Evolutionary conservation across 1,139 yeast species (phyloP).

Genomic region (Eremothecium sinecaudum): DNA sequence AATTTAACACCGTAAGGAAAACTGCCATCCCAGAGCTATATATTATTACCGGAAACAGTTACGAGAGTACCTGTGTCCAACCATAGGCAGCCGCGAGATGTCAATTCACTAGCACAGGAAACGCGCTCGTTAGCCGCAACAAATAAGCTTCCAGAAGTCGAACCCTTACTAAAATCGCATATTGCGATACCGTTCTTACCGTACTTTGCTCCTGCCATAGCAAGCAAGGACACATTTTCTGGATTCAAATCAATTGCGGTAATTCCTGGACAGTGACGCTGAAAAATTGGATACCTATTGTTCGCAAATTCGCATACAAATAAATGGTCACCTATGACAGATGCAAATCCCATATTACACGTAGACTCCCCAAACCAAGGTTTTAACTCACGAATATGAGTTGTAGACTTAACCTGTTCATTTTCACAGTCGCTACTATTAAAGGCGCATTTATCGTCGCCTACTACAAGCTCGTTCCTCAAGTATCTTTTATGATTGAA

Average conservation of each 20-base stretch:
- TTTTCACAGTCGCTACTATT: not conserved
- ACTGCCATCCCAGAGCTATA: slow-evolving; percentile 25
- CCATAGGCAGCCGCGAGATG: slow-evolving; percentile 20
- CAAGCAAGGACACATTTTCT: slow-evolving; percentile 15
- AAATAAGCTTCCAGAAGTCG: slow-evolving; percentile 12
- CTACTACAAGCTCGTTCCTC: slow-evolving; percentile 10
- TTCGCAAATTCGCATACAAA: slow-evolving; percentile 21
- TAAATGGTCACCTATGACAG: slow-evolving; percentile 24
- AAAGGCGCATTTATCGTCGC: slow-evolving; percentile 2
- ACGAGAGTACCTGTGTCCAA: slow-evolving; percentile 19
- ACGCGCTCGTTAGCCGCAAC: slow-evolving; percentile 11
- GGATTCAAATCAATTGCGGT: slow-evolving; percentile 18
- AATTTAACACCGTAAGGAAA: slow-evolving; percentile 15
- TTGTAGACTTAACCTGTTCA: not conserved
- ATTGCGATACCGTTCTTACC: slow-evolving; percentile 22
- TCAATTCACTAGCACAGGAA: not conserved
- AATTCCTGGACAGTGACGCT: slow-evolving; percentile 20
- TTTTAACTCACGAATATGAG: slow-evolving; percentile 20
- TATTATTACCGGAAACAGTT: slow-evolving; percentile 16
- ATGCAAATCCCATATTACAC: slow-evolving; percentile 17
- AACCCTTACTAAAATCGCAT: slow-evolving; percentile 18
- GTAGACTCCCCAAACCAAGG: slow-evolving; percentile 13
- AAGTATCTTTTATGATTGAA: slow-evolving; percentile 24
- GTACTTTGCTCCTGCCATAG: slow-evolving; percentile 22
- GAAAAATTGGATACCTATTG: slow-evolving; percentile 19